Percentiles rank a stretch among this genome's conserved stretches.
Conservation (phyloP, 257 asterid genomes). For the Marsdenia floribunda region DNA sequence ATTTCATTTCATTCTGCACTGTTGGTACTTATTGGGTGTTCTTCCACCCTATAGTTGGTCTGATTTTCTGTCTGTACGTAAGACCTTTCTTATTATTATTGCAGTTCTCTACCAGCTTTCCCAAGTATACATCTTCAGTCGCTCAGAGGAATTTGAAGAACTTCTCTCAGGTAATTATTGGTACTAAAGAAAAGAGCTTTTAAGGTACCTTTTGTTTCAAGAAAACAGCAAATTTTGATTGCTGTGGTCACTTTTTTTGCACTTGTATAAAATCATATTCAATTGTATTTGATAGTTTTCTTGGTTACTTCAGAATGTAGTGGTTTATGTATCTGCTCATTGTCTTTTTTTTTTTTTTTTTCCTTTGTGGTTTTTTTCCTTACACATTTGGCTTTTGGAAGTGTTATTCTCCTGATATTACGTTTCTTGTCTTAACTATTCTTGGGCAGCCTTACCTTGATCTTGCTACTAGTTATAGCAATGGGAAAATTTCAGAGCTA, state of each 20-base stretch:
- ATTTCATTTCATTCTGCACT: neutral
- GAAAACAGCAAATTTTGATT: neutral
- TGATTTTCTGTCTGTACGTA: neutral
- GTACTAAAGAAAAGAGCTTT: neutral
- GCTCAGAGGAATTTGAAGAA: slow-evolving; percentile 88
- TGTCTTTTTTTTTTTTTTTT: neutral
- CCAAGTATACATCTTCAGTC: slow-evolving; percentile 82
- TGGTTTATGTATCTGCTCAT: neutral
- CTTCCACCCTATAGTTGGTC: neutral
- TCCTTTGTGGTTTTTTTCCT: neutral
- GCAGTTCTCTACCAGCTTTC: slow-evolving; percentile 77
- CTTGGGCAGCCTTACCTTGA: slow-evolving; percentile 74
- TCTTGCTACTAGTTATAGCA: slow-evolving; percentile 58
- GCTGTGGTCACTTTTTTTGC: neutral
- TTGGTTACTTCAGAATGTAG: neutral
- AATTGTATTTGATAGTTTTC: neutral
- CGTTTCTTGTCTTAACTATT: slow-evolving; percentile 6
- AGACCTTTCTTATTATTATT: slow-evolving; percentile 10
- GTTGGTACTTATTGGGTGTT: neutral
- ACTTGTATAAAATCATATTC: neutral
- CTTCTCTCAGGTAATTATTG: slow-evolving; percentile 56
- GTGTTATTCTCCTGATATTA: neutral
- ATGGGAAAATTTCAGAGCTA: slow-evolving; percentile 77
- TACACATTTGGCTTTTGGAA: neutral
- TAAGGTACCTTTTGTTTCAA: neutral